phyloP scores from a whole-genome alignment of 2,329 filamentous ascomycete genomes.

The Epichloe baconii region DNA sequence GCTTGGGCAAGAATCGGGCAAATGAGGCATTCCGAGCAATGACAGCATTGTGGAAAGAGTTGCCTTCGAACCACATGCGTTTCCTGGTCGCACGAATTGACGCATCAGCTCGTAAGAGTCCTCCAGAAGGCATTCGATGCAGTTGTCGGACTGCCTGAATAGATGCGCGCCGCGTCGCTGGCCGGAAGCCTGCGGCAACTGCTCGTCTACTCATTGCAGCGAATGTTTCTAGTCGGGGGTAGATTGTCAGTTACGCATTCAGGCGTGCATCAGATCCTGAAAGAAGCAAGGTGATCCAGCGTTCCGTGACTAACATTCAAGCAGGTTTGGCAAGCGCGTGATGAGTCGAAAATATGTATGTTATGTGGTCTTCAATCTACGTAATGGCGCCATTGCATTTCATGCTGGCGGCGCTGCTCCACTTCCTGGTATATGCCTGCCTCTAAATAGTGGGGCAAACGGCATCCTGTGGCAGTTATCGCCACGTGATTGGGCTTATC shows the following conservation, averaged over 20 bases:
- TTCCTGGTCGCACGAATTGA: conserved; percentile 46
- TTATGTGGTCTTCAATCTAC: neutral
- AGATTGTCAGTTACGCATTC: neutral
- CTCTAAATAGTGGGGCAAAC: neutral
- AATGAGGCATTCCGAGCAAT: conserved; percentile 52
- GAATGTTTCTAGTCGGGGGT: neutral
- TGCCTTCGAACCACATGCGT: conserved; percentile 66
- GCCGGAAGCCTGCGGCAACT: conserved; percentile 58
- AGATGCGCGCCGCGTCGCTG: conserved; percentile 48
- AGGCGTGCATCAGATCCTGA: neutral
- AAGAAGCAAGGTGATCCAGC: neutral
- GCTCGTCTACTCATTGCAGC: conserved; percentile 23
- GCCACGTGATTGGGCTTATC: conserved; percentile 14
- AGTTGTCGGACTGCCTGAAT: conserved; percentile 46
- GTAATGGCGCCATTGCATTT: too few species aligned
- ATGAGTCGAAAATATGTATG: neutral
- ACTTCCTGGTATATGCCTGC: neutral
- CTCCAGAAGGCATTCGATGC: conserved; percentile 54
- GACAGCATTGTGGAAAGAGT: conserved; percentile 71
- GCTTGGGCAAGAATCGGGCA: conserved; percentile 59
- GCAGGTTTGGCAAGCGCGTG: neutral
- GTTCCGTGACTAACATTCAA: neutral
- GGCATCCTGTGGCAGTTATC: neutral
- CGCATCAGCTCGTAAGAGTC: conserved; percentile 54
- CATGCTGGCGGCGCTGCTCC: neutral